Evolutionary conservation across 805 yeast genomes (phyloP), one percentile per base, ranked within the genome.

Genomic region (Candida sithepensis): DNA sequence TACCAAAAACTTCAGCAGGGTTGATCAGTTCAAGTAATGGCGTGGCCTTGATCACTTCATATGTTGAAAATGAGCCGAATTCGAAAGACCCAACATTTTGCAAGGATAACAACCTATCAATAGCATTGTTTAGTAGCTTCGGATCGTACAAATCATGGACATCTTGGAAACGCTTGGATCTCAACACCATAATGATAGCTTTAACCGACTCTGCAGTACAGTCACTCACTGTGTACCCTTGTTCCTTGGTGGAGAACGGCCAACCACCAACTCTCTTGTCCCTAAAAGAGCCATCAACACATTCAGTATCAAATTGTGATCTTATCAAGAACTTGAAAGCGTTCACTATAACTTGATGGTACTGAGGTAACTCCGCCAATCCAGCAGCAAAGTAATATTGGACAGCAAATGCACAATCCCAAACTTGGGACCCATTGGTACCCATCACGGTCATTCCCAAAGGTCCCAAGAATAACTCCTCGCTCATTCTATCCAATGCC

Each of bases 1-100:
- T 91, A 48, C 96, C 96, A 68, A 94, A 94, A 0, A 94, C 99
- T 64, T 94, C 99, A 1, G 99, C 99, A 0, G 99, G 98, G 56
- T 92, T 92, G 48, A 94, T 69, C 44, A 67, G 59, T 63, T 94
- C 99, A 49, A 94, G 60, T 34, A 81, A 50, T 13, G 89, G 81
- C 0, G 96, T 80, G 0, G 96, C 90, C 55, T 90, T 83, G 52
- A 88, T 92, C 45, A 72, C 75, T 62, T 94, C 99, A 66, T 94
- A 94, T 0, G 97, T 80, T 0, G 97, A 85, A 67, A 90, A 94
- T 1, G 98, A 88, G 1, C 99, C 98, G 65, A 75, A 85, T 56
- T 91, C 92, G 62, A 82, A 86, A 4, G 75, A 69, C 0, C 88
- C 95, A 13, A 77, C 67, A 63, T 94, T 94, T 64, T 94, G 99